Base-by-base conservation (phyloP, 495 filamentous ascomycete genomes). In the Aspergillus cristatus region DNA sequence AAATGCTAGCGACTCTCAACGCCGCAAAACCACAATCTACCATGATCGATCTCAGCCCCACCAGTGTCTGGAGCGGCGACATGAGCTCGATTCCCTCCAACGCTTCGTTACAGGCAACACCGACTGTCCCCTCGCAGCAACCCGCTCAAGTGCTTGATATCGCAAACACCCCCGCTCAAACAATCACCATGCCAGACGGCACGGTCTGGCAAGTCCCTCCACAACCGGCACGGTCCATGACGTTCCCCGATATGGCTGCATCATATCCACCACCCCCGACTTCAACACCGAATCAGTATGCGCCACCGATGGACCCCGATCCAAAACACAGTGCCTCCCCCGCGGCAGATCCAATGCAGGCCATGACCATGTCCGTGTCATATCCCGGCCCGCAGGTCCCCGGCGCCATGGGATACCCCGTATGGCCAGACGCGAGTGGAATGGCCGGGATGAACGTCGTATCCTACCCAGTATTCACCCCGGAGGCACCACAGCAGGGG, bases 201-300 rank as follows among this genome's bases (percentile, higher is more conserved):
- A 54, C 59, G 1, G 54, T 67, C 18, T 68, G 61, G 62, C 62
- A 54, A 36, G 51, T 65, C 16, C 51, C 59, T 26, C 35, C 53
- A 3, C 20, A 4, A 24, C 20, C 20, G 8, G 4, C 20, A 24
- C 60, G 65, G 16, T 51, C 65, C 0, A 65, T 68, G 62, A 60
- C 59, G 12, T 65, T 60, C 29, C 59, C 62, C 7, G 60, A 62
- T 8, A 55, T 65, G 51, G 38, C n/a, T n/a, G n/a, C 44, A 6
- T 29, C 55, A 4, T 54, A 51, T 37, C 38, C 56, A 8, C 4
- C 20, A 60, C 46, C 18, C n/a, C 20, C 20, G 20, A 24, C 20
- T 4, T 24, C 4, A n/a, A n/a, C n/a, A n/a, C 53, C 56, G 10
- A 46, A 26, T 13, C 58, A 51, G 35, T 64, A 52, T 15, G 49